These are phyloP conservation scores for Ligustrum vulgare DNA, from an alignment of 257 asterid genomes.

Conservation along the genomic window DNA sequence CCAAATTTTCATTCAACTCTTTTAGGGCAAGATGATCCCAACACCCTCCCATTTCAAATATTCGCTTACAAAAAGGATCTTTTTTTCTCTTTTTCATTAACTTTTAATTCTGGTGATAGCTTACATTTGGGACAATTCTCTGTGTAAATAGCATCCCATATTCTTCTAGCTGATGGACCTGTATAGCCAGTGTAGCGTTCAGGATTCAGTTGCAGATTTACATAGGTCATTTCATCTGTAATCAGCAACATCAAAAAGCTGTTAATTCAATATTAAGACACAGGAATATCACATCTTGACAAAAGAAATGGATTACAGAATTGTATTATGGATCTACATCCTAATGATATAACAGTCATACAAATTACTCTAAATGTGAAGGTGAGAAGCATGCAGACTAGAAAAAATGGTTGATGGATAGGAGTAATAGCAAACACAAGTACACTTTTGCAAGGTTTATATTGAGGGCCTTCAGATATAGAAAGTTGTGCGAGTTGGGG, in stretches of 20 bases:
- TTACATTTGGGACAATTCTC: constrained; percentile 62
- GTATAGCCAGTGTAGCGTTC: constrained; percentile 66
- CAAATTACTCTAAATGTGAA: background rate
- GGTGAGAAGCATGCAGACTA: constrained; percentile 4
- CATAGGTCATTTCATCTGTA: constrained; percentile 72
- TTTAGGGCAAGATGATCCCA: background rate
- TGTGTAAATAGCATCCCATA: constrained; percentile 63
- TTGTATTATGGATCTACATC: background rate
- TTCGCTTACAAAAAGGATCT: background rate
- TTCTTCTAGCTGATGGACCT: constrained; percentile 68
- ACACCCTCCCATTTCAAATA: background rate
- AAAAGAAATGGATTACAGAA: background rate
- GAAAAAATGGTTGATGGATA: background rate
- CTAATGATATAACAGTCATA: background rate
- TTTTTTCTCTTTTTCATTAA: background rate
- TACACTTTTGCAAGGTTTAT: background rate
- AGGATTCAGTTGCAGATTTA: constrained; percentile 62
- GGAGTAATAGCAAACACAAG: background rate
- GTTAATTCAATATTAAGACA: background rate
- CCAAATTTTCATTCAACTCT: background rate
- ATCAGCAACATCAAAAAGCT: constrained; percentile 19
- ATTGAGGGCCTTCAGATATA: background rate
- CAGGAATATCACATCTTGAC: background rate
- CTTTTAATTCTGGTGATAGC: constrained; percentile 18
- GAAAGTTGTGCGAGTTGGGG: background rate